Base-by-base conservation (phyloP, 2,329 filamentous ascomycete species). In the Seiridium unicorne region DNA sequence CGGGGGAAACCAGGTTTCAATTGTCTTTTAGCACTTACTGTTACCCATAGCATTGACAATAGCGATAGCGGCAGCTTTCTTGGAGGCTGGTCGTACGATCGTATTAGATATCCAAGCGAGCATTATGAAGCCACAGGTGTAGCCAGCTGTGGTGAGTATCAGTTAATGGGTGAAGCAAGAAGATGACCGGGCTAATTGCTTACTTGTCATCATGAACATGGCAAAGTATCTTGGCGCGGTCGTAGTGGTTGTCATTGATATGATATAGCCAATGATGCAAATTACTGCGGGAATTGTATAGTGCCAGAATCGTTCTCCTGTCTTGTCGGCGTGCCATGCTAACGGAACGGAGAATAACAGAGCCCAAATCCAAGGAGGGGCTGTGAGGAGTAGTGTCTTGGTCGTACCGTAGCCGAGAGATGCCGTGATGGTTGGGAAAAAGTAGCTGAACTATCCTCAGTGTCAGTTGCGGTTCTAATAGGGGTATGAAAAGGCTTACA, bases 401-500 rank as follows among this genome's bases (percentile, higher is more conserved):
- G 55, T 57, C 4, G 42, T 47, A 31, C 40, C 44, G 35, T 57
- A 57, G 3, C 55, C 55, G 5, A 57, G 55, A 0, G 55, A 47
- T 31, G 40, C 35, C 4, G 44, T 49, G 9, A 57, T 57, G 7
- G 42, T 57, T 10, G 55, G 55, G 55, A 57, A 57, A 32, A 57
- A 57, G 32, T 57, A 49, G 26, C 44, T 57, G 18, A 57, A 57
- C 42, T 64, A 59, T 10, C 53, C 4, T 44, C 57, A 53, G 40
- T 60, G 47, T 49, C 51, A 51, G 59, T 57, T 44, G 63, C 53
- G 36, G 32, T 4, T 49, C 26, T 3, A 48, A 18, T 35, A 59
- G n/a, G 47, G 72, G 2, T 46, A 77, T 64, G 18, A 66, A 61
- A 26, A 3, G 34, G 74, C 53, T 55, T 11, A 55, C 53, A 11